Base-by-base conservation (phyloP, 371 early-diverging fungal species). In the Mucor plumbeus region DNA sequence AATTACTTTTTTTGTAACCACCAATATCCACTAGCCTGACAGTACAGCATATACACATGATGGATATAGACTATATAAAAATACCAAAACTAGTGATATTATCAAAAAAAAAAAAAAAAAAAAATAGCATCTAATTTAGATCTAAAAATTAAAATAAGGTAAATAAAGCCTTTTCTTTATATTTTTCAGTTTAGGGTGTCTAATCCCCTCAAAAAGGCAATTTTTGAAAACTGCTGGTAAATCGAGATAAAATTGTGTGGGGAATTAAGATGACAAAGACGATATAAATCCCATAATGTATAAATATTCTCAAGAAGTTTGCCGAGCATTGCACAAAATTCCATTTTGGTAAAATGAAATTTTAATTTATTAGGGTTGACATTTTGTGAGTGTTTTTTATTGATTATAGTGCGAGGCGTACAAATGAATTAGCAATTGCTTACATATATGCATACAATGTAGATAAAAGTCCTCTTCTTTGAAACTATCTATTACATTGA, bases 231-330 rank as follows among this genome's bases (percentile, higher is more conserved):
- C 26, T 26, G 3, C 3, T 26, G 26, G 10, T 47, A 19, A 19
- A 47, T 47, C 47, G n/a, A 6, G 47, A 59, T 59, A 21, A 39
- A 31, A 7, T 31, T 31, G 39, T 61, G 61, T 44, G 61, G 61
- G 61, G 61, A 61, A 61, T 61, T 61, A 44, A 9, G 61, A 61
- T 61, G 61, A 61, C 61, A 61, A 61, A 61, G 61, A 61, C 17
- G 61, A 61, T 43, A 43, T 61, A 19, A 5, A 41, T 41, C 26
- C 44, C 59, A 40, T 8, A 40, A 43, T 26, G 15, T 39, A 13
- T 26, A 40, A 17, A 26, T 40, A 21, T 40, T 26, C 43, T 34
- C 61, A 43, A 33, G 61, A 10, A 17, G 34, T 33, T 34, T 34
- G 53, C 53, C 53, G 53, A 53, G 26, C 34, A 56, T 56, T 61